phyloP scores from a whole-genome alignment of 108 stramenopile species.

The Tribonema minus region DNA sequence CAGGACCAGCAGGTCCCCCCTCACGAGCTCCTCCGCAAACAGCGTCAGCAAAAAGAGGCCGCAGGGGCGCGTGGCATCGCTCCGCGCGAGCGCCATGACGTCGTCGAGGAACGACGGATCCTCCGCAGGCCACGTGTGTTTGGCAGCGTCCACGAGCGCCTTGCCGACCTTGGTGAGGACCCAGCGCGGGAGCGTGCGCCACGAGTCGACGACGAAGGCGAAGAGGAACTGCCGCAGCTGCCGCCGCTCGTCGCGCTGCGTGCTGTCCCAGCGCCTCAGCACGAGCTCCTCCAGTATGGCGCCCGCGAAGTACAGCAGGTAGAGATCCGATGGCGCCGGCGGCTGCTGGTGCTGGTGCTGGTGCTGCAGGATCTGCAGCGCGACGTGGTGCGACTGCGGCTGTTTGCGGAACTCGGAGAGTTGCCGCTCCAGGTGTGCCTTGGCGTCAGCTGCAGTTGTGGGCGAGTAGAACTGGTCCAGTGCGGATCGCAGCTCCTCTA shows the following conservation, averaged over 20 bases:
- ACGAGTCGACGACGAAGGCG: neutral
- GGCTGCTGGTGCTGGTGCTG: neutral
- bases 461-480: neutral
- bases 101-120: conserved; percentile 10
- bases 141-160: conserved; percentile 19
- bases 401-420: neutral
- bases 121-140: conserved; percentile 5
- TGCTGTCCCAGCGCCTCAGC: neutral
- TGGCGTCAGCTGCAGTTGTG: neutral
- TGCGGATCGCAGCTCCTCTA: neutral
- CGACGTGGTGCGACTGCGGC: neutral
- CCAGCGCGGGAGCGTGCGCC: conserved; percentile 13
- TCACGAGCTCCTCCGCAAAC: conserved; percentile 19
- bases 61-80: conserved; percentile 1
- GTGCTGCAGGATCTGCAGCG: neutral
- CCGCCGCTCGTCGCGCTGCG: neutral
- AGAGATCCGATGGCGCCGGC: neutral
- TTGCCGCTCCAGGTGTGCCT: neutral
- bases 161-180: conserved; percentile 17
- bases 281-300: neutral
- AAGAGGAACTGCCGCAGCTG: neutral
- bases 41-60: conserved; percentile 6
- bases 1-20: conserved; percentile 7
- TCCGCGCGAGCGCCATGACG: conserved; percentile 3
- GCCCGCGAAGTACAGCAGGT: neutral